Base-by-base conservation (phyloP, 768 basidiomycete genomes). In the Austroboletus eburneus region DNA sequence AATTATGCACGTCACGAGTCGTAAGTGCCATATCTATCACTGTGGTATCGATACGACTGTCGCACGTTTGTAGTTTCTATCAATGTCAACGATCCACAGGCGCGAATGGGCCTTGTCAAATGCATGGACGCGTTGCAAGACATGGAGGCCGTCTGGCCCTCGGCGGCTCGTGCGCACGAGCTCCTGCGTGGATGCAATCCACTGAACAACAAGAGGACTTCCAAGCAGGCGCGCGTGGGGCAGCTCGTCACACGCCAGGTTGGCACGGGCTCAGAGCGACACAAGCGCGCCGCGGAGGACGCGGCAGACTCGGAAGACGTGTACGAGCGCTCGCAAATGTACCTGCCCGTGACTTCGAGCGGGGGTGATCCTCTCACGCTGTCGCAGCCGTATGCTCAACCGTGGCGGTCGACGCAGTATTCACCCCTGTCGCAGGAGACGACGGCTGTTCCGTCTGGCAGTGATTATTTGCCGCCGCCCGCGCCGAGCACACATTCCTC, bases 121-220 rank as follows among this genome's bases (percentile, higher is more conserved):
- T 87, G 83, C 58, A 84, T 85, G 77, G 78, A 81, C 24, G 72
- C 77, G 6, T 73, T 91, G 23, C 69, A 73, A 42, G 72, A 71
- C 18, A 86, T 90, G 81, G 75, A 80, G 42, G 68, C 75, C 30
- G 70, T 83, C 21, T 91, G 88, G 88, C 87, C 87, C 1, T 80
- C 80, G 50, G 88, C 88, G 3, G 80, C 73, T 9, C 81, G 88
- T 16, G 86, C 85, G 5, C 72, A 81, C 42, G 83, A 86, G 57
- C 79, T 91, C 17, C 74, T 91, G 40, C 74, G 76, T 35, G 86
- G 84, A 34, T 74, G 81, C 30, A 80, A 82, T 59, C 60, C 64
- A 2, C 29, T 57, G 25, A 51, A 50, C 46, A 51, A 50, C 46
- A 55, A 47, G 37, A 39, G 39, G 18, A 13, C 21, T 4, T 44